Base-by-base conservation (phyloP, 202 grass and related monocot species). In the Tripidium arundinaceum region DNA sequence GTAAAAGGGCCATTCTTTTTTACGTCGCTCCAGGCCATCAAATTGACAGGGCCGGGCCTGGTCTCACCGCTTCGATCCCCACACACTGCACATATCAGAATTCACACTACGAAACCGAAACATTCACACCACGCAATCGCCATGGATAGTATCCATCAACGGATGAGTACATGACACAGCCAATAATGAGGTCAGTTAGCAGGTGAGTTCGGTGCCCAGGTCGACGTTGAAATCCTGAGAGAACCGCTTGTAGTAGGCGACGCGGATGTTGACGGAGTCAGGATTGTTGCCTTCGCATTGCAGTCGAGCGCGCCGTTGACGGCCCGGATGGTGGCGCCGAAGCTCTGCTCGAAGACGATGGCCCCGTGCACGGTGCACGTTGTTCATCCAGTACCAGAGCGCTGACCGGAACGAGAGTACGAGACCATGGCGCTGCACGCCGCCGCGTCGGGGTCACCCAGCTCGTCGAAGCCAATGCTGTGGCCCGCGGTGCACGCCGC, bases 361-460 rank as follows among this genome's bases (percentile, higher is more conserved):
- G 28, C 8, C 6, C 34, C 82, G 66, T 97, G 94, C 25, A 22
- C 25, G 10, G 58, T 91, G 89, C 79, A 93, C 89, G 43, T 88
- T 69, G 3, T 52, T 75, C 94, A 91, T 97, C 91, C 94, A 93
- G 83, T 62, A 97, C 94, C 87, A 97, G 7, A 97, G 58, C 12
- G 84, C 84, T 0, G 89, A 3, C 71, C 83, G 93, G 91, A 97
- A 97, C 8, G 91, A 89, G 11, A 89, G 33, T 0, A 86, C 54
- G 49, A n/a, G n/a, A n/a, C n/a, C n/a, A n/a, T n/a, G n/a, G n/a
- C n/a, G n/a, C 29, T 31, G 29, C 29, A 31, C 29, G 29, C 29
- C 3, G 29, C 29, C 29, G 29, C 29, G 29, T 31, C 29, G 29
- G 29, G 29, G 29, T 31, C 29, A 31, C 29, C 29, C 29, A 31